These are phyloP conservation scores for Aspergillus udagawae DNA, from an alignment of 2,329 filamentous ascomycete species.

Conservation along the genomic window DNA sequence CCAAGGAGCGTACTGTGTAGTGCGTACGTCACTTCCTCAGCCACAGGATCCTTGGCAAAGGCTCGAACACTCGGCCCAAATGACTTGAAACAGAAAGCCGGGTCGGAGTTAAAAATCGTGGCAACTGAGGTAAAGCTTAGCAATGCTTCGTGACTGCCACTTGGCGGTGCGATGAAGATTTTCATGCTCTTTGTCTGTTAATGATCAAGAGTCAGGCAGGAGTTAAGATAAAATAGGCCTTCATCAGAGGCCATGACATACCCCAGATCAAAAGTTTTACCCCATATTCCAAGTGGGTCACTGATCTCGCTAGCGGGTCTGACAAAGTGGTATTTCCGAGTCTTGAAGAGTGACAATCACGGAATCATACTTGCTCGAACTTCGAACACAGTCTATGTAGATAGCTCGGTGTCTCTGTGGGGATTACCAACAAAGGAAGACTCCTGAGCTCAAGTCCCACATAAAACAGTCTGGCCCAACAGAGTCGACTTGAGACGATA, in stretches of 20 bases:
- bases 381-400: neutral
- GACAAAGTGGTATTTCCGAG: neutral
- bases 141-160: neutral
- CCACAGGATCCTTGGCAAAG: neutral
- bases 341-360: neutral
- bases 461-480: neutral
- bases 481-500: neutral
- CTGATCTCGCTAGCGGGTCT: neutral
- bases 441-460: no score
- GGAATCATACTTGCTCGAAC: no score
- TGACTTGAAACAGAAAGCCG: neutral
- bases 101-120: neutral
- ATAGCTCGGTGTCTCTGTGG: neutral
- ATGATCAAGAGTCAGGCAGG: neutral
- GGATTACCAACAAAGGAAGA: neutral
- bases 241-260: neutral
- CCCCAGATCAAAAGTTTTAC: neutral
- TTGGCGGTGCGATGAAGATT: neutral
- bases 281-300: neutral
- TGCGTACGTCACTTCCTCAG: no score
- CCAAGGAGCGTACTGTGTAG: neutral
- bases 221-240: neutral
- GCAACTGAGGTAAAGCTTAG: neutral
- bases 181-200: neutral
- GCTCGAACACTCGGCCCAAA: neutral